Base-by-base conservation (phyloP, 192 early-diverging fungal genomes). In the Coemansia sp. region DNA sequence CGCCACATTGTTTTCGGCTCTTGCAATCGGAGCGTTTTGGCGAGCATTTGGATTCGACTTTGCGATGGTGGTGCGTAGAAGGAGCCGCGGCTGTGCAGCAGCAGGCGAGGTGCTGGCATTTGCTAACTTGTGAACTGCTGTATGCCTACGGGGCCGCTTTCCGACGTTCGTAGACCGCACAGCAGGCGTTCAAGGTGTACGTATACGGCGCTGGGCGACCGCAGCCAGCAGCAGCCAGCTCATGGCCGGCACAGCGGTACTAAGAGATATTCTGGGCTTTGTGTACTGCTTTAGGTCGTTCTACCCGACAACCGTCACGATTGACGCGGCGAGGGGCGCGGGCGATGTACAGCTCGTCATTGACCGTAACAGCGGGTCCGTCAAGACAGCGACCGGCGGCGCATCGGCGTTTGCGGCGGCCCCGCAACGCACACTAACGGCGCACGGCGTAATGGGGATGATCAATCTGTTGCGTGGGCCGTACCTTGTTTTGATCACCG, bases 281-380 rank as follows among this genome's bases (percentile, higher is more conserved):
- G n/a, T n/a, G n/a, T n/a, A n/a, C n/a, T n/a, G n/a, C n/a, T n/a
- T 26, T 69, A 69, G 66, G 43, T 59, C 68, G 48, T 71, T 71
- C 28, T 64, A 71, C 37, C 61, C 43, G 28, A 32, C 60, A 10
- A 52, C 52, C n/a, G 67, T 72, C 5, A 58, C 57, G 0, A 42
- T 72, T 20, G 68, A 72, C 44, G 60, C 68, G 9, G 48, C 51
- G 19, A 49, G 64, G 10, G 70, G 63, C 19, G 45, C 59, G 11
- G 56, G 50, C 21, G 63, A 52, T 11, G 58, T 61, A 40, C 63
- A 54, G 16, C 44, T 74, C 43, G 44, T 37, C 4, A 67, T 74
- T 25, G 58, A 66, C 43, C 63, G 70, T 14, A 48, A 29, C 31
- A 59, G 35, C n/a, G 63, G 64, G 33, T 21, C 37, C 2, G 51